Evolutionary conservation across 2,329 filamentous ascomycete genomes (phyloP), one percentile per base, ranked within the genome.

Genomic region (Fusarium irregulare): DNA sequence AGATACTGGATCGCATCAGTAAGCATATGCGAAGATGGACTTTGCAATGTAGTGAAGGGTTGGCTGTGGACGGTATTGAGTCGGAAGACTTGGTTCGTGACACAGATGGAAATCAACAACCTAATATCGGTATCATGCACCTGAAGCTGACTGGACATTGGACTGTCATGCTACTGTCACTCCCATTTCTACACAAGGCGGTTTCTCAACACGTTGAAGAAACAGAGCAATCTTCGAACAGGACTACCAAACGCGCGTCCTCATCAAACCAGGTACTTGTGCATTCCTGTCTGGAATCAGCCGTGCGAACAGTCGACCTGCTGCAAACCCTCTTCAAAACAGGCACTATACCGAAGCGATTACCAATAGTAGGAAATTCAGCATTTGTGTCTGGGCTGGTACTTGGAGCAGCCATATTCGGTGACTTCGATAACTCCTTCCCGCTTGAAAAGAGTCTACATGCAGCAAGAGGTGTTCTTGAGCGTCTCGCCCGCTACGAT

Each of bases 291-390:
- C 73, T 80, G 1, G 77, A 80, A 57, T 80, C 78, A 6, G 78
- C 78, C 10, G 73, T 80, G 0, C 70, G 76, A 11, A 76, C 77
- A 0, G 75, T 84, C 4, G 80, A 82, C 7, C 75, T 84, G 1
- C 71, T 83, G 1, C 77, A 81, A 14, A 75, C 74, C 2, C 76
- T 85, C 2, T 64, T 79, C 6, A 71, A 70, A 2, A 77, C 76
- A 3, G 62, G 75, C 3, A 72, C 75, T 4, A 75, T 83, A 1
- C 82, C 83, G 0, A 81, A 80, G 30, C 76, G 82, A 2, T 69
- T 84, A 6, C 83, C 83, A 0, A 83, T 84, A 18, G 68, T 84
- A 1, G 81, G 84, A 7, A 85, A 84, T 50, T 82, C 81, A 3
- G 78, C 81, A 6, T 84, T 85, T 62, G 80, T 83, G 8, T 82